These are phyloP conservation scores for Glebionis coronaria DNA, from an alignment of 129 eudicot genomes.

Conservation along the genomic window DNA sequence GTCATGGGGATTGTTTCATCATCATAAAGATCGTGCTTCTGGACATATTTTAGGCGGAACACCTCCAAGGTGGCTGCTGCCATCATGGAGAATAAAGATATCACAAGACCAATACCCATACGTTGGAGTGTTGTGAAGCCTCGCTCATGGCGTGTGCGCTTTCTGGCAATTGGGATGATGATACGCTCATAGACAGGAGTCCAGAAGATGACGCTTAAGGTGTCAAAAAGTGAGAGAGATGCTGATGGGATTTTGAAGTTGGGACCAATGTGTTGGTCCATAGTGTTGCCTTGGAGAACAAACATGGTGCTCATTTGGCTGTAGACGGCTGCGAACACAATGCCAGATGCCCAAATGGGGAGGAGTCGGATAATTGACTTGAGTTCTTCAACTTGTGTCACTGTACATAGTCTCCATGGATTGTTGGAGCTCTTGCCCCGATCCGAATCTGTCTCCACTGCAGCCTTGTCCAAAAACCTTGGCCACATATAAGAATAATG, in stretches of 20 bases:
- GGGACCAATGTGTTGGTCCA: conserved; percentile 80
- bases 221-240: conserved; percentile 69
- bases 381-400: conserved; percentile 90
- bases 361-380: conserved; percentile 57
- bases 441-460: conserved; percentile 55
- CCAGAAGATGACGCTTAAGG: conserved; percentile 87
- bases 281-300: conserved; percentile 78
- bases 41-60: conserved; percentile 41
- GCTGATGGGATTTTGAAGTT: conserved; percentile 78
- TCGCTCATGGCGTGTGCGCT: conserved; percentile 55
- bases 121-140: conserved; percentile 88
- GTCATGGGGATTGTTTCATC: conserved; percentile 47
- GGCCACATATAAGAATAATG: neutral
- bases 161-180: conserved; percentile 54
- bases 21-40: conserved; percentile 39
- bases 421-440: conserved; percentile 15
- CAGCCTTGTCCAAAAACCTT: conserved; percentile 83
- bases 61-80: conserved; percentile 65
- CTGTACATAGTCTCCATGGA: conserved; percentile 81
- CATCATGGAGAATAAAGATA: conserved; percentile 67
- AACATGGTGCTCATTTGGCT: conserved; percentile 95
- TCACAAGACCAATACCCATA: conserved; percentile 77
- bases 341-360: conserved; percentile 84
- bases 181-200: conserved; percentile 56
- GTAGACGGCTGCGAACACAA: conserved; percentile 65